A percentile compares a stretch with the other conserved stretches of the same genome.
These are phyloP conservation scores for Lasiodiplodia theobromae DNA, from an alignment of 2,329 filamentous ascomycete species.

Conservation along the genomic window DNA sequence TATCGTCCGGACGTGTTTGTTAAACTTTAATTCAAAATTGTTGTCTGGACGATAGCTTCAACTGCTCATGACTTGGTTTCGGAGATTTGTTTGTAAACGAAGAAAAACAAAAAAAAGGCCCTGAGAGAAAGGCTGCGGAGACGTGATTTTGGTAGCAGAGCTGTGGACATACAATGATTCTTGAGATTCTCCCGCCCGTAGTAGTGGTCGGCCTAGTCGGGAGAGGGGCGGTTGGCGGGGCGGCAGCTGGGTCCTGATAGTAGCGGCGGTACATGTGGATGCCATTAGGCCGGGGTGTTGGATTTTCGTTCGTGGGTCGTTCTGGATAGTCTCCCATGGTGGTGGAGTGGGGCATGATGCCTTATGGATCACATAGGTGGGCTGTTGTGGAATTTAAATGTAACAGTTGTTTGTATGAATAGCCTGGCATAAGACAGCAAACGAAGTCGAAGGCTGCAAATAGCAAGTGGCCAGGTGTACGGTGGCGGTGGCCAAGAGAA, in stretches of 20 bases:
- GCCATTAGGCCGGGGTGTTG: neutral
- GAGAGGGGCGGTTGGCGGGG: neutral
- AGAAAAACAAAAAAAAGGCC: neutral
- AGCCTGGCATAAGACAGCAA: constrained; percentile 1
- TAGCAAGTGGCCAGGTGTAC: neutral
- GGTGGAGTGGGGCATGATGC: neutral
- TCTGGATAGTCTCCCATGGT: neutral
- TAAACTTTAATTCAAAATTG: too few relatives aligned
- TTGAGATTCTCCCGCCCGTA: neutral
- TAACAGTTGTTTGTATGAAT: neutral
- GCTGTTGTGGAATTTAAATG: neutral
- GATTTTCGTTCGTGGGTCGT: neutral
- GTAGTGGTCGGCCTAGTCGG: neutral
- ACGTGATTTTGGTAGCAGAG: neutral
- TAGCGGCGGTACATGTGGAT: neutral
- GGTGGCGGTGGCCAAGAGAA: neutral
- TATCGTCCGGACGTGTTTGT: too few relatives aligned
- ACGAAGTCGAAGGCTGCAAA: neutral
- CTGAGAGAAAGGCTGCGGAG: neutral
- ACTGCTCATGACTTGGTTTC: neutral
- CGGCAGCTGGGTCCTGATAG: neutral
- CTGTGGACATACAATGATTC: neutral
- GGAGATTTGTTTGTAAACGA: too few relatives aligned
- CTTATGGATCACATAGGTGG: neutral
- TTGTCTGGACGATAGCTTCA: neutral